Percentiles rank a stretch among this genome's conserved stretches.
phyloP scores from a whole-genome alignment of 139 green algal genomes.

The Trebouxia sp. region DNA sequence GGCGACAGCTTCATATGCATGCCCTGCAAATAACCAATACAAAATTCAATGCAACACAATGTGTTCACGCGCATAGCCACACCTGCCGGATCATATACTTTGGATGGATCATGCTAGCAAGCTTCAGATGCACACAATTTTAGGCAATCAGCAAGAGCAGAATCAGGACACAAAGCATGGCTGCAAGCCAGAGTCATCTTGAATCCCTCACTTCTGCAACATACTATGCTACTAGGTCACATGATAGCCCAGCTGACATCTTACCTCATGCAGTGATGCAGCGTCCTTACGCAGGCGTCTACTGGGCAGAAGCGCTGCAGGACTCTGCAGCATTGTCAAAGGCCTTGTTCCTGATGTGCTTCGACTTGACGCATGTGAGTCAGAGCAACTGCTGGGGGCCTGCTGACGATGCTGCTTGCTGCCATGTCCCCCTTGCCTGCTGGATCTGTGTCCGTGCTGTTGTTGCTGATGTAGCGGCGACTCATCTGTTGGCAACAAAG shows the following conservation, averaged over 20 bases:
- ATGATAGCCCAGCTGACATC: too few relatives aligned
- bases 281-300: not conserved
- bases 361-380: not conserved
- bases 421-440: too few relatives aligned
- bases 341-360: not conserved
- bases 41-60: not conserved
- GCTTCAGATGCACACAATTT: not conserved
- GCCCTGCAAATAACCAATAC: slow-evolving; percentile 4
- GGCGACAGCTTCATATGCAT: slow-evolving; percentile 18
- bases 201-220: not conserved
- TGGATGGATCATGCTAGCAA: not conserved
- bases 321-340: slow-evolving; percentile 16
- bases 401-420: too few relatives aligned
- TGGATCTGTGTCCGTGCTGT: too few relatives aligned
- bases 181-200: not conserved
- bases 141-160: not conserved
- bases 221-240: too few relatives aligned
- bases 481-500: too few relatives aligned
- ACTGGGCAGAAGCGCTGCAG: not conserved
- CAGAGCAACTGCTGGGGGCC: too few relatives aligned
- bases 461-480: too few relatives aligned
- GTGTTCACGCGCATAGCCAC: not conserved
- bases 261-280: not conserved
- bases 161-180: not conserved
- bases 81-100: not conserved